Evolutionary conservation across 2,329 filamentous ascomycete species (phyloP).

Genomic region (Trichophyton mentagrophytes): DNA sequence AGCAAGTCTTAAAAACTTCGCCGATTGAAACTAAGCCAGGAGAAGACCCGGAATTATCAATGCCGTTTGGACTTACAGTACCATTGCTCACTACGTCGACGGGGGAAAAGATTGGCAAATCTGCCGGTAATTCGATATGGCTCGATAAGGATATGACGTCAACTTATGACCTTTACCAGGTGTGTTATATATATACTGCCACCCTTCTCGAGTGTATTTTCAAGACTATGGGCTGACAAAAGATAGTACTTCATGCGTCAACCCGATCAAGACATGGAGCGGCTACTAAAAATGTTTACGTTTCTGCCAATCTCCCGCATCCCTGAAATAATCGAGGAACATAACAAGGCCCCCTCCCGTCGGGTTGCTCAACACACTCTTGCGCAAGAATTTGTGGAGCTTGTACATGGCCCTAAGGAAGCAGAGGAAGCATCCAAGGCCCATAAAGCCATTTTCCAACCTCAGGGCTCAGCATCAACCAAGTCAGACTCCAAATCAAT

Average conservation of each 20-base stretch:
- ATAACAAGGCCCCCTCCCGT: conserved; percentile 54
- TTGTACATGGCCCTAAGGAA: conserved; percentile 59
- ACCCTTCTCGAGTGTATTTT: not conserved
- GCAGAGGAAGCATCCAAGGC: conserved; percentile 51
- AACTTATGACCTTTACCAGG: conserved; percentile 71
- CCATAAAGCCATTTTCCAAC: conserved; percentile 38
- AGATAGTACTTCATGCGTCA: conserved; percentile 69
- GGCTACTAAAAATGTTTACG: conserved; percentile 77
- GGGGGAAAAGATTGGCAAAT: conserved; percentile 90
- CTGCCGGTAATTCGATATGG: conserved; percentile 87
- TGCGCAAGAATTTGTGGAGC: conserved; percentile 65
- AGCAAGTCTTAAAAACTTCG: conserved; percentile 52
- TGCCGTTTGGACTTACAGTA: conserved; percentile 75
- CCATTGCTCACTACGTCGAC: conserved; percentile 75
- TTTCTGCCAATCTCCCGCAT: conserved; percentile 68
- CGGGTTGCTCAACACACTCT: conserved; percentile 71
- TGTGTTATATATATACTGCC: conserved; percentile 18
- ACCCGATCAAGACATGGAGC: conserved; percentile 67
- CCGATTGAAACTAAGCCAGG: conserved; percentile 11
- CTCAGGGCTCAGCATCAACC: conserved; percentile 20
- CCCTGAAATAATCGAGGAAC: conserved; percentile 51
- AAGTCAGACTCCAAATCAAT: not conserved
- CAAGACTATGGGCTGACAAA: conserved; percentile 13
- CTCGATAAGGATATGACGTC: conserved; percentile 69
- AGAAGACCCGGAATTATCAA: conserved; percentile 21